These are phyloP conservation scores for Blastocystis sp. DNA, from an alignment of 352 stramenopile species.

Conservation along the genomic window DNA sequence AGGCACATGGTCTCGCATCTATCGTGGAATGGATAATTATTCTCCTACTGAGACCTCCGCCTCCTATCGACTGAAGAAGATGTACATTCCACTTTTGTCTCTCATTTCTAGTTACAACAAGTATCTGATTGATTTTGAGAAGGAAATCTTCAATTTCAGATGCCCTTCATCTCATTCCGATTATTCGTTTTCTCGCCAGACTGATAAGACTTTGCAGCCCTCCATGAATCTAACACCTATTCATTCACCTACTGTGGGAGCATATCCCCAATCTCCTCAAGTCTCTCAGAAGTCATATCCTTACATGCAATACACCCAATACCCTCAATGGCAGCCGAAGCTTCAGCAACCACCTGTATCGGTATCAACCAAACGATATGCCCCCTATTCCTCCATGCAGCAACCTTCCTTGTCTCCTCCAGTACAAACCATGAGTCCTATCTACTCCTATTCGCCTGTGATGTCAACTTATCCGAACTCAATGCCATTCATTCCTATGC, in stretches of 20 bases:
- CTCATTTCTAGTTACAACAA: slow-evolving; percentile 38
- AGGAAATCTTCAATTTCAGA: slow-evolving; percentile 58
- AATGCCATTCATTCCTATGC: neutral
- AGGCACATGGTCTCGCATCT: slow-evolving; percentile 57
- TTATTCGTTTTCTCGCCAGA: neutral
- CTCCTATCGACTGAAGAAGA: slow-evolving; percentile 61
- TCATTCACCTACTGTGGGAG: neutral
- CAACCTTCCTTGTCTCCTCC: neutral
- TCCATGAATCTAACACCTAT: neutral
- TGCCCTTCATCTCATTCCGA: neutral
- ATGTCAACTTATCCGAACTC: neutral
- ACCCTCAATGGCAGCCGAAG: neutral
- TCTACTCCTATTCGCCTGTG: neutral
- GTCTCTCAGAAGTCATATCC: neutral
- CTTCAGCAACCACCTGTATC: neutral
- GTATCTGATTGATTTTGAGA: slow-evolving; percentile 53
- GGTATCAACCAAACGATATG: neutral
- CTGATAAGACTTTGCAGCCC: neutral
- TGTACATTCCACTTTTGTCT: neutral
- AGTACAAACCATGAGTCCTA: neutral
- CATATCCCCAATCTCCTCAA: neutral
- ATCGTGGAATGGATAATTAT: slow-evolving; percentile 53
- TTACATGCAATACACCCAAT: neutral
- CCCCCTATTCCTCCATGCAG: neutral
- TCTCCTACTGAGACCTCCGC: slow-evolving; percentile 48